Evolutionary conservation across 2,329 filamentous ascomycete genomes (phyloP).

Genomic region (Exophiala aquamarina): DNA sequence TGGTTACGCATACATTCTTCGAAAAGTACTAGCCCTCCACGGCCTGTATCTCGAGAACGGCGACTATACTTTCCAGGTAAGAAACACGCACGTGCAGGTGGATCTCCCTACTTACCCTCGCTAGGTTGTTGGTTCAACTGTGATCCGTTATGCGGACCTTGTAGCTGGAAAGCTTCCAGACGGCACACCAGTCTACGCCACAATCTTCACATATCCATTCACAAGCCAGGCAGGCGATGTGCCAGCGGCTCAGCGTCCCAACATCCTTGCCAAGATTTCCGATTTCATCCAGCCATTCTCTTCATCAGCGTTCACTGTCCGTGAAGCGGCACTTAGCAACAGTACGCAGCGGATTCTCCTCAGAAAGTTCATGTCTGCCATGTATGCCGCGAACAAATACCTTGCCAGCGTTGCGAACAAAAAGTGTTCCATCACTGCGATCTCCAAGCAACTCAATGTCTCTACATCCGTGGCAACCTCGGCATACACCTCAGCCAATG

Average conservation of each 20-base stretch:
- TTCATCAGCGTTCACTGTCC: constrained; percentile 28
- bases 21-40: constrained; percentile 23
- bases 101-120: not conserved
- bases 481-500: constrained; percentile 30
- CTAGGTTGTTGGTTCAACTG: constrained; percentile 31
- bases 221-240: constrained; percentile 26
- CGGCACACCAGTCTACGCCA: constrained; percentile 32
- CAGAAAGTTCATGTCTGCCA: constrained; percentile 29
- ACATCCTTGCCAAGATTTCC: constrained; percentile 27
- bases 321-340: constrained; percentile 16
- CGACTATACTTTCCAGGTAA: constrained; percentile 25
- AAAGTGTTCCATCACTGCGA: constrained; percentile 26
- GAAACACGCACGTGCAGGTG: too few relatives aligned
- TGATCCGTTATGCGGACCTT: constrained; percentile 31
- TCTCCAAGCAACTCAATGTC: constrained; percentile 29
- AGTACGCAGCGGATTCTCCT: constrained; percentile 15
- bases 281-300: constrained; percentile 28
- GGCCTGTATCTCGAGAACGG: constrained; percentile 22
- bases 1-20: constrained; percentile 31
- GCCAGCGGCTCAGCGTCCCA: constrained; percentile 22
- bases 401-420: constrained; percentile 24
- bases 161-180: constrained; percentile 29
- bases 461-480: constrained; percentile 22
- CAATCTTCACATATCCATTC: constrained; percentile 34
- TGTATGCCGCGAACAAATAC: constrained; percentile 32